Base-by-base conservation (phyloP, 768 basidiomycete species). In the Lactarius hengduanensis region DNA sequence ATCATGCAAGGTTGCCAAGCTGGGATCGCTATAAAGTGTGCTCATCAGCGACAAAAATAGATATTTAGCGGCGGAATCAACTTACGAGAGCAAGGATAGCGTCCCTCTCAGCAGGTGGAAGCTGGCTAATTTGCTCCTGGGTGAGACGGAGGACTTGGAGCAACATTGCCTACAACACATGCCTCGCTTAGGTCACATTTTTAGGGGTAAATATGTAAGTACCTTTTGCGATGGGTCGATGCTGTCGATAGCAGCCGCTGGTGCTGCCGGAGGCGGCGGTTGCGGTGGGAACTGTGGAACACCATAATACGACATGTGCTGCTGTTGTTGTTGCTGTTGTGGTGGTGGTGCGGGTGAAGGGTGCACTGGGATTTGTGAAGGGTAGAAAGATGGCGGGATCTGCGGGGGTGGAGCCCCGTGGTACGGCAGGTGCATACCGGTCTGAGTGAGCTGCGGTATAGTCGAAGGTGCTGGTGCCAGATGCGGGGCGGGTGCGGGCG, bases 91-190 rank as follows among this genome's bases (percentile, higher is more conserved):
- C 54, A 53, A 71, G 59, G n/a, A 98, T 92, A 13, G 92, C 89
- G 0, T 84, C 82, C 40, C 90, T 82, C 71, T 96, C 94, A 1
- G 82, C 81, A 5, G 91, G 88, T 34, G 93, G 91, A 58, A 97
- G 78, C 9, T 84, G 84, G 57, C 87, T 87, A 68, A 98, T 91
- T 75, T 96, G 94, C 55, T 91, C 93, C 56, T 81, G 87, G 1
- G 90, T 89, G 73, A 98, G 76, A 67, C 81, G 84, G 38, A 98
- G 78, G 0, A 98, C 94, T 78, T 95, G 94, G 77, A 93, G 82
- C 61, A 97, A 74, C 87, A 96, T 91, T 40, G 84, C 82, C 91
- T 91, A 71, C 60, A 59, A 45, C 58, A 47, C n/a, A 59, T 59
- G 38, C 56, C 15, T 58, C 3, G 7, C 41, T 67, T 41, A 38